Percentiles rank a stretch among this genome's conserved stretches.
Conservation (phyloP, 257 asterid genomes). For the Paulownia fortunei region DNA sequence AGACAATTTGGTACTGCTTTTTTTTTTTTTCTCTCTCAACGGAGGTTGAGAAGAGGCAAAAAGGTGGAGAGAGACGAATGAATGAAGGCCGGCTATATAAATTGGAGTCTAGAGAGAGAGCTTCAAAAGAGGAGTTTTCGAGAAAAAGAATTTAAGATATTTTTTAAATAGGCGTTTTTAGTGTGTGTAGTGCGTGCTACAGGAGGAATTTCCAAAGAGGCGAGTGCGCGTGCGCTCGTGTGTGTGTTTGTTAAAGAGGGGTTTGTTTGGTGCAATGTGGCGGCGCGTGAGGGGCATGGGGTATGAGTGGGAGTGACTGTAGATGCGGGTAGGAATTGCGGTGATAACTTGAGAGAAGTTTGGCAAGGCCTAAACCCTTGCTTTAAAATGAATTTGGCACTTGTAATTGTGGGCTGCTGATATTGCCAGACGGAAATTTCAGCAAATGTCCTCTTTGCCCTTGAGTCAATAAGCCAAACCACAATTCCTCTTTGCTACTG, state of each 20-base stretch:
- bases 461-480: neutral
- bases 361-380: conserved; percentile 27
- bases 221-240: neutral
- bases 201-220: conserved; percentile 9
- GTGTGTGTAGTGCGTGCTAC: conserved; percentile 30
- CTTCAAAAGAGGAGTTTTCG: conserved; percentile 27
- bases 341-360: neutral
- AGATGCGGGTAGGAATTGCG: neutral
- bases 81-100: conserved; percentile 39
- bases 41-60: conserved; percentile 38
- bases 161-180: conserved; percentile 24
- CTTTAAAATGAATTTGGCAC: neutral
- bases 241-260: neutral
- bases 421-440: neutral
- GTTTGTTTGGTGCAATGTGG: neutral
- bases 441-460: neutral
- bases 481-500: too few species aligned
- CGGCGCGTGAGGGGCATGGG: conserved; percentile 34
- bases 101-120: conserved; percentile 34
- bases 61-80: conserved; percentile 31
- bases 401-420: neutral
- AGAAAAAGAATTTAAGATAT: conserved; percentile 24
- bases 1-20: conserved; percentile 35
- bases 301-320: neutral
- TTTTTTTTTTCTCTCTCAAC: conserved; percentile 18